Evolutionary conservation across 2,329 filamentous ascomycete species (phyloP).

Genomic region (Diaporthe aspalathi): DNA sequence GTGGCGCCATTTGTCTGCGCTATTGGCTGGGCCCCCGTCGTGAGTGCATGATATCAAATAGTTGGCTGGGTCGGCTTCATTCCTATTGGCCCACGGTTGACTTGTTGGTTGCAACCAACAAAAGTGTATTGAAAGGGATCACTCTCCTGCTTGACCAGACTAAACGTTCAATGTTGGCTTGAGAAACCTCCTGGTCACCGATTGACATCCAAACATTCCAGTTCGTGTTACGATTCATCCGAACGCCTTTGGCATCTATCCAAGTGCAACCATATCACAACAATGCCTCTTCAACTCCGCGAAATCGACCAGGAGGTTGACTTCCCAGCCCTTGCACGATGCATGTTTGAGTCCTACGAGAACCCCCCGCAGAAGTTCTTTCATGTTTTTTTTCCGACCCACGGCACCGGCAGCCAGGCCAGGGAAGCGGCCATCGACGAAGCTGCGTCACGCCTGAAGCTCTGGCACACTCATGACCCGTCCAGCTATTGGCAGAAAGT

Average conservation of each 20-base stretch:
- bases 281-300: neutral
- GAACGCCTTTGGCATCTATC: neutral
- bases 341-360: constrained; percentile 45
- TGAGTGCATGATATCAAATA: neutral
- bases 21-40: neutral
- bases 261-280: neutral
- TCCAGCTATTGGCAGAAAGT: constrained; percentile 48
- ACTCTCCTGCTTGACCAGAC: neutral
- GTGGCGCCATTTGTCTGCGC: neutral
- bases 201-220: neutral
- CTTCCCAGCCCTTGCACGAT: constrained; percentile 39
- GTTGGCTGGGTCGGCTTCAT: neutral
- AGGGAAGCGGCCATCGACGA: constrained; percentile 43
- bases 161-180: no score
- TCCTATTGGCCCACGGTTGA: neutral
- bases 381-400: constrained; percentile 45
- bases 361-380: constrained; percentile 45
- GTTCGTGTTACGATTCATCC: neutral
- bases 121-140: neutral
- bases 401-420: constrained; percentile 40
- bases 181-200: neutral
- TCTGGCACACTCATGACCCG: constrained; percentile 45
- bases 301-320: constrained; percentile 16
- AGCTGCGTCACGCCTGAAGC: constrained; percentile 40
- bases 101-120: neutral